Conservation (phyloP, 208 protist genomes). For the Trypanosoma melophagium region DNA sequence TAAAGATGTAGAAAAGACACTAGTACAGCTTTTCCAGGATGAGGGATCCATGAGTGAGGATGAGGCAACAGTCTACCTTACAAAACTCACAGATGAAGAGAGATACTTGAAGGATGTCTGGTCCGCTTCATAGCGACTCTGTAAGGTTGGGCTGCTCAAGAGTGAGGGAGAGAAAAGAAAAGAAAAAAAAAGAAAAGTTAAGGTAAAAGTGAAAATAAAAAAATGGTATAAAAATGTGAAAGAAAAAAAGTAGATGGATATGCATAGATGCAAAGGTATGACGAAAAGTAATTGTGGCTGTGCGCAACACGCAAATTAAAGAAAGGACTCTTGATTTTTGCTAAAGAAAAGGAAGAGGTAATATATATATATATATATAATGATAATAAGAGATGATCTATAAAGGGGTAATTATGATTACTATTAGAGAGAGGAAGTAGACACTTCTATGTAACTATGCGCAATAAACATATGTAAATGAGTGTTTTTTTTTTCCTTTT, state of each 20-base stretch:
- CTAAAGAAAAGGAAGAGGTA: no score
- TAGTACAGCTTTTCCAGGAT: conserved; percentile 52
- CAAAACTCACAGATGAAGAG: conserved; percentile 54
- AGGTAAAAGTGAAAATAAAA: no score
- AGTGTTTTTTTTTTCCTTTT: conserved; percentile 3
- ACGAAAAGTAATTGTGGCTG: no score
- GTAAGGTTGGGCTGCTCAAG: conserved; percentile 1
- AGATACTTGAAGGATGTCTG: conserved; percentile 88
- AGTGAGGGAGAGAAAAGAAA: conserved; percentile 12
- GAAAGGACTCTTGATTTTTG: no score
- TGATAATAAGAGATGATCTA: no score
- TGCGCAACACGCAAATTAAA: no score
- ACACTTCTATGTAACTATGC: neutral
- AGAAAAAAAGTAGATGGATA: no score
- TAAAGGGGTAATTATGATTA: conserved; percentile 10
- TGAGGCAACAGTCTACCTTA: conserved; percentile 52
- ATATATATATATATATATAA: no score
- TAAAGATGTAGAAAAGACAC: conserved; percentile 79
- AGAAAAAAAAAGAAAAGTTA: neutral
- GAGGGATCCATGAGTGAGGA: conserved; percentile 49
- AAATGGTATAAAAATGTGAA: no score
- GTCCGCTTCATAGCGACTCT: conserved; percentile 47
- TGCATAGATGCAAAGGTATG: no score
- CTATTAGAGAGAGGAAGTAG: neutral
- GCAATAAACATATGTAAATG: neutral